phyloP scores from a whole-genome alignment of 148 eudicot genomes.

The Chenopodium quinoa region DNA sequence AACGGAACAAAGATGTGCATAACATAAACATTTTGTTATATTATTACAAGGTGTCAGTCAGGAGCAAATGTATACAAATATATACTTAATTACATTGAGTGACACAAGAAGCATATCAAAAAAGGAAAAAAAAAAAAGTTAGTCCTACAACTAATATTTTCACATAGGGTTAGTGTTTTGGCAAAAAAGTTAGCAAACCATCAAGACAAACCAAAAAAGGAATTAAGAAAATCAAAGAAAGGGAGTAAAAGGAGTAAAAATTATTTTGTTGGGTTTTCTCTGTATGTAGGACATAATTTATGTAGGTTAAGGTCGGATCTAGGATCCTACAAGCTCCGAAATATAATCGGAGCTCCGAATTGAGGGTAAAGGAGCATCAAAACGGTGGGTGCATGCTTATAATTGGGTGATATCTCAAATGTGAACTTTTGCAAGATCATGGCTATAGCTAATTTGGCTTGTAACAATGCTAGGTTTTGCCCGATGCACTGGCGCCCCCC shows the following conservation, averaged over 20 bases:
- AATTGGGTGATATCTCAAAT: conserved; percentile 52
- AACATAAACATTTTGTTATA: conserved; percentile 24
- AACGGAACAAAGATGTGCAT: neutral
- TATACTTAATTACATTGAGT: conserved; percentile 26
- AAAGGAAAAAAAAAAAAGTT: neutral
- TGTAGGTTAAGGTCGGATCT: conserved; percentile 3
- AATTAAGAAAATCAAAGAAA: conserved; percentile 10
- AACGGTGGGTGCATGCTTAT: conserved; percentile 59
- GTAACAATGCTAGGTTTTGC: conserved; percentile 54
- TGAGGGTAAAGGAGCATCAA: conserved; percentile 59
- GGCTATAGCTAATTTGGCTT: conserved; percentile 51
- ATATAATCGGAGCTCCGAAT: conserved; percentile 51
- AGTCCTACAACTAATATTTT: conserved; percentile 18
- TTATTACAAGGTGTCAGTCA: conserved; percentile 34
- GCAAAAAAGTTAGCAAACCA: conserved; percentile 29
- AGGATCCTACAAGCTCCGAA: conserved; percentile 34
- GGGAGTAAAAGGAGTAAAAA: conserved; percentile 15
- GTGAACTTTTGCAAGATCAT: conserved; percentile 63
- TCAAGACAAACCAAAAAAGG: neutral
- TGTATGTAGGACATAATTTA: conserved; percentile 2
- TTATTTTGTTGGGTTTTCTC: conserved; percentile 8
- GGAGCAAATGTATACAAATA: conserved; percentile 28
- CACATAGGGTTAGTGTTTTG: conserved; percentile 25
- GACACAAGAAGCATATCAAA: conserved; percentile 15
- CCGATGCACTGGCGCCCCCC: conserved; percentile 60